Evolutionary conservation across 108 stramenopile genomes (phyloP), one percentile per base, ranked within the genome.

Genomic region (Nannochloropsis gaditana): DNA sequence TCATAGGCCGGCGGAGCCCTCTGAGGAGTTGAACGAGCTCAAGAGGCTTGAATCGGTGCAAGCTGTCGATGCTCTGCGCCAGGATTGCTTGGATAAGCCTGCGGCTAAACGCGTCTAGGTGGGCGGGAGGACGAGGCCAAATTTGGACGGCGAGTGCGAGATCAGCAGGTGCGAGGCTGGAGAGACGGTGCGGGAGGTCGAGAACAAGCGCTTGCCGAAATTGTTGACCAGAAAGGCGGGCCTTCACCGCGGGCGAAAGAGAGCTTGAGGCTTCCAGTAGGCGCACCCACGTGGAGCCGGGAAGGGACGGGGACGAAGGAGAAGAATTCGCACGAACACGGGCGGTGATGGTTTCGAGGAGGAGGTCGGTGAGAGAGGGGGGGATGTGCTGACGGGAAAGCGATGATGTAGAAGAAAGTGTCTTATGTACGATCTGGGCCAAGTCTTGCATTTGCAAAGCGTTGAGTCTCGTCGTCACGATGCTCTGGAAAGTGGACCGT

Each of bases 31-130:
- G 59, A n/a, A n/a, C n/a, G 15, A 73, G n/a, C n/a, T 3, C 6
- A 6, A n/a, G 6, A 2, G 59, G 59, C 4, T 73, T 2, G 59
- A 73, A 73, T 15, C 19, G 19, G n/a, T 73, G 59, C 59, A 73
- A n/a, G 59, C 59, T 73, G 6, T 73, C n/a, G 6, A 73, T 73
- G n/a, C 59, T 73, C 59, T 73, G 59, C 59, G n/a, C 19, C 59
- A 73, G n/a, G 59, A 73, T 73, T n/a, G 59, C 59, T n/a, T 73
- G 59, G 2, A 73, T 73, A n/a, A 73, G 59, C 59, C n/a, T 73
- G n/a, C 59, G n/a, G 59, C 59, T 73, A 2, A 73, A 73, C 4
- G 15, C 59, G 59, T 73, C 59, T n/a, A 73, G n/a, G 59, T 73
- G 19, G 59, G 59, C 59, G 2, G 59, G 6, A 15, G 15, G 19